Evolutionary conservation across 2,329 filamentous ascomycete genomes (phyloP), one percentile per base, ranked within the genome.

Genomic region (Amesomyces nigricolor): DNA sequence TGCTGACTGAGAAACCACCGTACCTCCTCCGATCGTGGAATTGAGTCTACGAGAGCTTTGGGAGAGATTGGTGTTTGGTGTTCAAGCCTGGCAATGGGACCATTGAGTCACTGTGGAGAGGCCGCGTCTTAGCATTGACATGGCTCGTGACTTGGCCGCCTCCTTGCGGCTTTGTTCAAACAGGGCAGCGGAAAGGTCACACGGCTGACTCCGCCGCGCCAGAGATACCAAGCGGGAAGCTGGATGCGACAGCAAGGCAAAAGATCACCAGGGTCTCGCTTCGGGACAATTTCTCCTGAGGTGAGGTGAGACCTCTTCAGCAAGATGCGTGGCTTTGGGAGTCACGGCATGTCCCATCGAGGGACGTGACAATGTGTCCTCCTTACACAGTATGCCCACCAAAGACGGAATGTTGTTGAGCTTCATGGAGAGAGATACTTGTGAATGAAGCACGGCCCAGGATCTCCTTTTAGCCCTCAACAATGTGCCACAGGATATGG

Each of bases 101-200:
- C 40, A 54, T 58, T 55, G 56, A 53, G 48, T 51, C 49, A 55
- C 37, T 55, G 52, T 55, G 56, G 56, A 52, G 16, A 55, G 49
- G 30, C 14, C 26, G 29, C 17, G 39, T 38, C 46, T 50, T 47
- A 26, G 47, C 47, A 47, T 19, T 46, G 52, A 30, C 53, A 30
- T 38, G 32, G 40, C 57, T 53, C 47, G 57, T 58, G 57, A 58
- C 50, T 47, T 47, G 50, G 45, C 32, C 44, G 16, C 22, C n/a
- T 39, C 46, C 40, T 46, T 39, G 35, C 47, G 43, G 51, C 54
- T 45, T 54, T 56, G 48, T 57, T 37, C 19, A 32, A 56, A 40
- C 43, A 57, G 45, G 47, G 57, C 48, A 57, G 53, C 35, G 39
- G 30, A 37, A 16, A 37, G 50, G 55, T 57, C 51, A 57, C 51